phyloP scores from a whole-genome alignment of 768 basidiomycete species.

The Leccinum variicolor region DNA sequence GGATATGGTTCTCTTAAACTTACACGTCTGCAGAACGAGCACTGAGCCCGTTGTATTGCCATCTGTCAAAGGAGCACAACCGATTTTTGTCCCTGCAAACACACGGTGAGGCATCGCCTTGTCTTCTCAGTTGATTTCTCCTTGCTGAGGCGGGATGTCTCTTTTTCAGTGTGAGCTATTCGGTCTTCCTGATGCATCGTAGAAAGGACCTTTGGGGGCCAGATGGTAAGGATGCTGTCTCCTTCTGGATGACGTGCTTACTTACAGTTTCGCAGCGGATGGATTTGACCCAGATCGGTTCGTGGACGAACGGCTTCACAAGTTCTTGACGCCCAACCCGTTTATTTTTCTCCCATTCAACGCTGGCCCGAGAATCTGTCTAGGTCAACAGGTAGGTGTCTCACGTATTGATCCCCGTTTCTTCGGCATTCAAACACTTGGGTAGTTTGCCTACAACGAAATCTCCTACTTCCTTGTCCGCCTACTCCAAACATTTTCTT shows the following conservation, averaged over 20 bases:
- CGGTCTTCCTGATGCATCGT: slow-evolving; percentile 56
- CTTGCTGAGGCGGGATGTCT: background rate
- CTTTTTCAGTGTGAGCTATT: slow-evolving; percentile 38
- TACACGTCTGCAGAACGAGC: slow-evolving; percentile 17
- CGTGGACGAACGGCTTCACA: slow-evolving; percentile 55
- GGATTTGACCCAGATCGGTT: slow-evolving; percentile 66
- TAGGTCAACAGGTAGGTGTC: slow-evolving; percentile 33
- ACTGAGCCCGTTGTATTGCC: slow-evolving; percentile 22
- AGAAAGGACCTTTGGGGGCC: slow-evolving; percentile 65
- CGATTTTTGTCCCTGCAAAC: slow-evolving; percentile 32
- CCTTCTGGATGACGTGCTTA: background rate
- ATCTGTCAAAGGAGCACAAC: slow-evolving; percentile 19
- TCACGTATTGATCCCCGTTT: background rate
- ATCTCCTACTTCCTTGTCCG: slow-evolving; percentile 60
- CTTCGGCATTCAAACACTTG: background rate
- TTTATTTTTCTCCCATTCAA: slow-evolving; percentile 47
- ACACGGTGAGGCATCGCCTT: slow-evolving; percentile 20
- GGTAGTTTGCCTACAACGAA: slow-evolving; percentile 64
- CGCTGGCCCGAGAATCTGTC: slow-evolving; percentile 37
- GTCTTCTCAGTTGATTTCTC: background rate
- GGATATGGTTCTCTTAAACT: background rate
- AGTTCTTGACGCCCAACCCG: slow-evolving; percentile 52
- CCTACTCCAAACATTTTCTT: slow-evolving; percentile 52
- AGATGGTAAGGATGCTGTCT: slow-evolving; percentile 40
- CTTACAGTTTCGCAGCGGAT: slow-evolving; percentile 35